Evolutionary conservation across 768 basidiomycete genomes (phyloP).

Genomic region (Serendipita sp.): DNA sequence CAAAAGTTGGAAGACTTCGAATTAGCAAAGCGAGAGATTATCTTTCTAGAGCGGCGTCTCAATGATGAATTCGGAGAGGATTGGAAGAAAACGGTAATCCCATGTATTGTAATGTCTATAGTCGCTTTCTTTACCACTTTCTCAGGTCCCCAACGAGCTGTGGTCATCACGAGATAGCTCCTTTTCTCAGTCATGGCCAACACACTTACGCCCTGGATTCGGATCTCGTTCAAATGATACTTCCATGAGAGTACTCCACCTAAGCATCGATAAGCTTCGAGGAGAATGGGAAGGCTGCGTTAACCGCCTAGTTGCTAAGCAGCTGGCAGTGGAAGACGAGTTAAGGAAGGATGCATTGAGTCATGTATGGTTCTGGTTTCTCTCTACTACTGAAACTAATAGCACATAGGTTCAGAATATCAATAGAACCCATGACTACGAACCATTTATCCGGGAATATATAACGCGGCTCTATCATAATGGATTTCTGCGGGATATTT

Average conservation of each 20-base stretch:
- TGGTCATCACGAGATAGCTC: slow-evolving; percentile 10
- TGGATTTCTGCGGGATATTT: neutral
- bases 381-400: neutral
- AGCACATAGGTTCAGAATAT: slow-evolving; percentile 34
- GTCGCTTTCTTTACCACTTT: neutral
- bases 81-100: slow-evolving; percentile 22
- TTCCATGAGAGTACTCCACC: neutral
- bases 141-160: slow-evolving; percentile 1
- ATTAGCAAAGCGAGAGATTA: slow-evolving; percentile 33
- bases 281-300: slow-evolving; percentile 35
- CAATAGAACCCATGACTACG: slow-evolving; percentile 47
- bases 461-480: neutral
- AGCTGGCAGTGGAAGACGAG: slow-evolving; percentile 35
- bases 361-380: neutral
- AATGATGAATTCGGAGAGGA: slow-evolving; percentile 21
- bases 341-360: slow-evolving; percentile 12
- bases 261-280: slow-evolving; percentile 21
- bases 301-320: slow-evolving; percentile 22
- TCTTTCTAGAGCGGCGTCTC: slow-evolving; percentile 31
- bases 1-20: slow-evolving; percentile 37
- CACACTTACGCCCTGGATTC: slow-evolving; percentile 13
- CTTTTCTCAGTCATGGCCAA: slow-evolving; percentile 20
- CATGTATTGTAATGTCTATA: neutral
- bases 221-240: neutral
- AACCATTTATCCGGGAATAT: slow-evolving; percentile 40